Evolutionary conservation across 345 rosid genomes (phyloP), one percentile per base, ranked within the genome.

Genomic region (Arabidopsis thaliana): DNA sequence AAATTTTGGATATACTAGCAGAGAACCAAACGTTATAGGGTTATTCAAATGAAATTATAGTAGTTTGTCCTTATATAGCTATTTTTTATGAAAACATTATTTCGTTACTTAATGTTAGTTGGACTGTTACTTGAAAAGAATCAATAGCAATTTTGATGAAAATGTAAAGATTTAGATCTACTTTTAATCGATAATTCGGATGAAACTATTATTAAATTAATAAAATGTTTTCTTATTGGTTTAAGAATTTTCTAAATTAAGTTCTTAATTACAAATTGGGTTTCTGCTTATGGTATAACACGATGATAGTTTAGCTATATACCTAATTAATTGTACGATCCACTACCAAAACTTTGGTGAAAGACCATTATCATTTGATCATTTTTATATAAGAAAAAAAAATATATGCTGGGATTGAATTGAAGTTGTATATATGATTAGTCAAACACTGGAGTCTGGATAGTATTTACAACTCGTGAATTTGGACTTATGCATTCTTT

Each of bases 341-440:
- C 44, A 65, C 12, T 37, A 52, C 51, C 40, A 53, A 53, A 68
- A 20, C 40, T 53, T 68, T 53, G 51, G 37, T 67, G 60, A 38
- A 67, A 23, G 16, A 52, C 38, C 61, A 52, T 67, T 67, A 10
- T 67, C 63, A 56, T 14, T 40, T 25, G 28, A 34, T 23, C 10
- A 33, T 8, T 49, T 20, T 20, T 20, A 22, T 49, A 25, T 9
- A 32, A 2, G 12, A 22, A 13, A n/a, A 38, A 8, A n/a, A 16
- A 40, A 38, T 16, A 28, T 28, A 53, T 68, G 9, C 1, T 46
- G n/a, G 16, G 10, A 59, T 11, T 36, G n/a, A 22, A 23, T 5
- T 37, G 37, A 23, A n/a, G 8, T 28, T 28, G 32, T 59, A 14
- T 37, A 37, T 13, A 14, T 66, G 71, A 53, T 24, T 52, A 52